Evolutionary conservation across 805 yeast genomes (phyloP), one percentile per base, ranked within the genome.

Genomic region (Kuraishia ogatae): DNA sequence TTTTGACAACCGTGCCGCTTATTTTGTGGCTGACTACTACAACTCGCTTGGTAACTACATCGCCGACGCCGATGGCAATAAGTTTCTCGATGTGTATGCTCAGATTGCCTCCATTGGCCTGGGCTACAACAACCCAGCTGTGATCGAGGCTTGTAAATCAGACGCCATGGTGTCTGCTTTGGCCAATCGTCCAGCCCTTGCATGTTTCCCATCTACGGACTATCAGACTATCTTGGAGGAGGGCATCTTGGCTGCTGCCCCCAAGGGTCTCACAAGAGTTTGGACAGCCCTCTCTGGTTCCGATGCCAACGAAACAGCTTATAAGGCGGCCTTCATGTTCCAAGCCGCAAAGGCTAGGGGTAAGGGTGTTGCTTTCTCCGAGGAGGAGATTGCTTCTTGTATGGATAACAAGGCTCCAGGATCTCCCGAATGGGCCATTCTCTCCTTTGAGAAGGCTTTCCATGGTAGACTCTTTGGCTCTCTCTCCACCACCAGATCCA

Each of bases 401-500:
- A 92, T 92, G 97, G 73, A 79, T 60, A 90, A 90, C 71, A 74
- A 78, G 62, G 80, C 89, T 26, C 98, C 98, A 53, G 97, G 97
- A 56, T 80, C 96, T 51, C 96, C 97, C 39, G 87, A 87, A 43
- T 72, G 88, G 62, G 90, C 96, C 53, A 87, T 92, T 58, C 67
- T 93, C 61, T 90, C 97, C 4, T 92, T 92, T 74, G 84, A 84
- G 71, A 79, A 83, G 61, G 94, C 94, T 29, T 93, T 92, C 87
- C 98, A 92, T 69, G 98, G 98, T 60, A 84, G 98, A 73, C 74
- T 91, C 60, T 90, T 92, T 74, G 98, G 97, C 23, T 81, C 96
- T 55, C 91, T 89, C 50, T 87, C 97, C 6, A 83, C 89, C 61
- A 92, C 98, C 47, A 83, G 96, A 70, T 90, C 97, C 56, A 93